These are phyloP conservation scores for Nannochloropsis salina DNA, from an alignment of 108 stramenopile species.

Conservation along the genomic window DNA sequence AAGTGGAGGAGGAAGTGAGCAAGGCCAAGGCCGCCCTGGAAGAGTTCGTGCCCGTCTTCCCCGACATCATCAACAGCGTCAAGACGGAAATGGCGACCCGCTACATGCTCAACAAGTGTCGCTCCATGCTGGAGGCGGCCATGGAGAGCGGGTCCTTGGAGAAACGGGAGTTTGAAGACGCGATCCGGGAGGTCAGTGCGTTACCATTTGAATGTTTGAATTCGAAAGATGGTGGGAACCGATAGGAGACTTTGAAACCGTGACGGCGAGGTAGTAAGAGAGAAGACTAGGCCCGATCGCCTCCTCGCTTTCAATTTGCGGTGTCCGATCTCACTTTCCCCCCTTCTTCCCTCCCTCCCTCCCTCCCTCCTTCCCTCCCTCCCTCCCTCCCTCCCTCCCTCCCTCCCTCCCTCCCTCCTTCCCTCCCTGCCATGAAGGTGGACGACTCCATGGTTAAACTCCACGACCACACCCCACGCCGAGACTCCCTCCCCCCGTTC, in stretches of 20 bases:
- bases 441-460: not conserved
- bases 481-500: conserved; percentile 7
- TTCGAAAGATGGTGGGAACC: too few relatives aligned
- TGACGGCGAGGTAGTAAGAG: too few relatives aligned
- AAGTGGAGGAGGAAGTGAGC: not conserved
- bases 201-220: too few relatives aligned
- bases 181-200: not conserved
- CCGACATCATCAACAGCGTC: conserved; percentile 15
- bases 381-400: too few relatives aligned
- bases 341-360: too few relatives aligned
- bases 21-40: conserved; percentile 10
- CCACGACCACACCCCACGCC: conserved; percentile 8
- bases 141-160: not conserved
- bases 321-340: too few relatives aligned
- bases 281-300: too few relatives aligned
- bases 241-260: too few relatives aligned
- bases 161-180: not conserved
- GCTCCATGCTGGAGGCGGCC: not conserved
- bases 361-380: too few relatives aligned
- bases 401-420: too few relatives aligned
- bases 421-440: too few relatives aligned
- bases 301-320: too few relatives aligned
- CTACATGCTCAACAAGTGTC: not conserved
- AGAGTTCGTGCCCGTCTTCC: not conserved
- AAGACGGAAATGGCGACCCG: not conserved